Conservation (phyloP, 1,284 basidiomycete genomes). For the Cutaneotrichosporon cavernicola region DNA sequence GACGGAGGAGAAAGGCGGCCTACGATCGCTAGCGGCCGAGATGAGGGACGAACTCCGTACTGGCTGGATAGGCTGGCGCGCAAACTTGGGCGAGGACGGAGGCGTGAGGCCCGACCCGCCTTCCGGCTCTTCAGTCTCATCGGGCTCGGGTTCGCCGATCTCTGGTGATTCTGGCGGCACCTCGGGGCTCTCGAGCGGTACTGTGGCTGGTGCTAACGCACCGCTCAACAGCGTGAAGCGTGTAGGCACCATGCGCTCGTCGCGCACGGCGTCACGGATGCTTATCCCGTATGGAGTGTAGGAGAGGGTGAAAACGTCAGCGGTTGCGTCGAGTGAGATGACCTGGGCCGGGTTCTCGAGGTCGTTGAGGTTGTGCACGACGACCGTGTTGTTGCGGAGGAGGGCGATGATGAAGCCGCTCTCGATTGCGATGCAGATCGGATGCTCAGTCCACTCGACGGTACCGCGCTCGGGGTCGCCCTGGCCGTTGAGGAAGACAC, state of each 20-base stretch:
- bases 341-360: conserved; percentile 69
- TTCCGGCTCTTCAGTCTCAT: conserved; percentile 36
- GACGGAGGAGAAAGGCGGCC: conserved; percentile 37
- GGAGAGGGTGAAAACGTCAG: conserved; percentile 37
- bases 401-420: conserved; percentile 75
- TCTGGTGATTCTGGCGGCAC: conserved; percentile 7
- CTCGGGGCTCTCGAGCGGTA: background rate
- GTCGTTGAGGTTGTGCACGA: conserved; percentile 74
- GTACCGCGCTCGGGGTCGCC: conserved; percentile 88
- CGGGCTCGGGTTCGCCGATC: background rate
- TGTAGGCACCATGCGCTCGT: conserved; percentile 38
- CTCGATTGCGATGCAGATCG: conserved; percentile 73
- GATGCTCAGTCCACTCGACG: conserved; percentile 76
- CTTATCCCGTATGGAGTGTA: conserved; percentile 51
- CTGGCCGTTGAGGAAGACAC: conserved; percentile 75
- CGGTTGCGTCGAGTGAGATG: conserved; percentile 58
- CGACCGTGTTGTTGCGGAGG: conserved; percentile 71
- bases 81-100: conserved; percentile 38
- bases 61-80: conserved; percentile 29
- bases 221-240: conserved; percentile 37
- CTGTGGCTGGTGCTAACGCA: conserved; percentile 28
- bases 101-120: conserved; percentile 47
- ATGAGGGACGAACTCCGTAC: conserved; percentile 30
- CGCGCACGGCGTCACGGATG: conserved; percentile 45
- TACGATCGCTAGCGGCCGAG: conserved; percentile 10